Base-by-base conservation (phyloP, 192 early-diverging fungal genomes). In the Podila clonocystis region DNA sequence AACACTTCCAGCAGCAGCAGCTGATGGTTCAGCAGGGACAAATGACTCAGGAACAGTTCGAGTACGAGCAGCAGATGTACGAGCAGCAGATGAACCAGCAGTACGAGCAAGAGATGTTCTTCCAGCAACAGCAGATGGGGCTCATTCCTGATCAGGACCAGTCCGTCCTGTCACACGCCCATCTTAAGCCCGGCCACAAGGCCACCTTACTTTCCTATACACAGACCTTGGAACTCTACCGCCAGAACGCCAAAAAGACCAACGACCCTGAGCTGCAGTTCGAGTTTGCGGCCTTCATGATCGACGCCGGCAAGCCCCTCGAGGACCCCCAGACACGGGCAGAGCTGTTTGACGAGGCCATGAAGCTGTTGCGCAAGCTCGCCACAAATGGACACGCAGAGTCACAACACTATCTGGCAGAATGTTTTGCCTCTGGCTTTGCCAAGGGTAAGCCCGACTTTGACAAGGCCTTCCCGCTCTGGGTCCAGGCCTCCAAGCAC, bases 331-430 rank as follows among this genome's bases (percentile, higher is more conserved):
- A 86, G 58, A 82, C 84, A 62, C 68, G 75, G 61, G 84, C 68
- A n/a, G 82, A 89, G 50, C 78, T 91, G 55, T 78, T 89, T 61
- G 90, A 89, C 38, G 94, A 95, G 74, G 94, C 90, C n/a, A 87
- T 90, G 76, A 82, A 84, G 62, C 57, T 93, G 24, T 74, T 93
- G 34, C 85, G 85, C 59, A 87, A 92, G 63, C 74, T 93, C 33
- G 82, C 88, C 24, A 85, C 74, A 22, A 69, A 83, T 22, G 90
- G 90, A 28, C 88, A 91, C 72, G 83, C 89, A 13, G 89, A 94
- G 62, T 91, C 92, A n/a, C 91, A 93, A 66, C 87, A 91, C 63
- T 86, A 88, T 58, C 84, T 94, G 15, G 93, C 89, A n/a, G 89
- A 93, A 48, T 85, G 91, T 34, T 92, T 89, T 77, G 89, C 91